phyloP scores from a whole-genome alignment of 768 basidiomycete species.

The Daedalea quercina region DNA sequence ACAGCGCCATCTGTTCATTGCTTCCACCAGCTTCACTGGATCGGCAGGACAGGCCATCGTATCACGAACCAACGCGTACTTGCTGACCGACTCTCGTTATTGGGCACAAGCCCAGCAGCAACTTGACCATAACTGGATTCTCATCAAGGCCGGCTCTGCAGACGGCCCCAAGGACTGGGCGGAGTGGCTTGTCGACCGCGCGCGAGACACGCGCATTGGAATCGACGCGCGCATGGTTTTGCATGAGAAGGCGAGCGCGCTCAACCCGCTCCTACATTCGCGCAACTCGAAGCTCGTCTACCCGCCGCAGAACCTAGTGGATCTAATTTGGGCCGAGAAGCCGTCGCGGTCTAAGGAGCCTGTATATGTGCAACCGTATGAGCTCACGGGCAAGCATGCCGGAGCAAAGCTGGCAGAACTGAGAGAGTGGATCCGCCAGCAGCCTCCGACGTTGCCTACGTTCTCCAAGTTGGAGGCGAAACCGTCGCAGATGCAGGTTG shows the following conservation, averaged over 20 bases:
- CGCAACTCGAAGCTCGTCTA: constrained; percentile 65
- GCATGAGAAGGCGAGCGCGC: constrained; percentile 56
- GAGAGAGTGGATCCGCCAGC: constrained; percentile 59
- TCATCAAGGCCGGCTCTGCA: constrained; percentile 49
- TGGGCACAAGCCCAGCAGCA: constrained; percentile 73
- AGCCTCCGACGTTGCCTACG: constrained; percentile 51
- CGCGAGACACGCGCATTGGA: constrained; percentile 46
- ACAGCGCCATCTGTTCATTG: constrained; percentile 3
- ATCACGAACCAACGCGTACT: constrained; percentile 58
- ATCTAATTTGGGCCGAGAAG: constrained; percentile 75
- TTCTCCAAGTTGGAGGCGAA: constrained; percentile 60
- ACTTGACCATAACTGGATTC: constrained; percentile 66
- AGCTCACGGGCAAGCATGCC: constrained; percentile 67
- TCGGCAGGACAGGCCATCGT: constrained; percentile 69
- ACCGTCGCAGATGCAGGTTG: constrained; percentile 55
- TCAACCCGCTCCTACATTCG: constrained; percentile 48
- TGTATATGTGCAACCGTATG: constrained; percentile 61
- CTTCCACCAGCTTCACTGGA: constrained; percentile 44
- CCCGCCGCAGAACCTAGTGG: constrained; percentile 79
- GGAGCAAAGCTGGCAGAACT: constrained; percentile 63
- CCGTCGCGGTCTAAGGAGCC: constrained; percentile 60
- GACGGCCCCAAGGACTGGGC: constrained; percentile 67
- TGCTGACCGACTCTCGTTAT: constrained; percentile 77
- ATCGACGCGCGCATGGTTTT: constrained; percentile 83
- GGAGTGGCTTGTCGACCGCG: constrained; percentile 50